Evolutionary conservation across 208 protist species (phyloP).

Genomic region (Trypanosoma rangeli): DNA sequence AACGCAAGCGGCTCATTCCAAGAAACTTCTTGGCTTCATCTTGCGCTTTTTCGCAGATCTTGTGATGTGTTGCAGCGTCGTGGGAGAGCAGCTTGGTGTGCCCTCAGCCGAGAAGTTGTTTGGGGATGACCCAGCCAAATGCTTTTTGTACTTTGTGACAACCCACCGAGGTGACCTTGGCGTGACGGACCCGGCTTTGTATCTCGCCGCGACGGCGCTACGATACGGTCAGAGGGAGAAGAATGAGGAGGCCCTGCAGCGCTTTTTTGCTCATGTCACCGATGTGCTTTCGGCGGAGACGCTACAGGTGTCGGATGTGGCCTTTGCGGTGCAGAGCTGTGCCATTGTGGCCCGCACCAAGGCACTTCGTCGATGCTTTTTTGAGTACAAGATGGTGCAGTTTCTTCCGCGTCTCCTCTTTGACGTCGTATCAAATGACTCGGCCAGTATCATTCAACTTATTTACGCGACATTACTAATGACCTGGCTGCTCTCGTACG

Average conservation of each 20-base stretch:
- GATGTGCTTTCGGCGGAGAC: conserved; percentile 55
- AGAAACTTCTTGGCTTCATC: conserved; percentile 58
- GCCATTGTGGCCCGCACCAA: conserved; percentile 77
- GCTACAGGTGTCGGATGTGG: conserved; percentile 57
- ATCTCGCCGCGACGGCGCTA: conserved; percentile 66
- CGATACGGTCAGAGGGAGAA: conserved; percentile 56
- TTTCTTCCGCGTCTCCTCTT: conserved; percentile 81
- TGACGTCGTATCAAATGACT: conserved; percentile 75
- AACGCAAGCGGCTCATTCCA: conserved; percentile 37
- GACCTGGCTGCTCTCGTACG: conserved; percentile 83
- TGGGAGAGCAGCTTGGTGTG: conserved; percentile 60
- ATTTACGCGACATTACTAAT: conserved; percentile 85
- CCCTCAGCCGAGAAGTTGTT: conserved; percentile 41
- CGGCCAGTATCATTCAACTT: conserved; percentile 78
- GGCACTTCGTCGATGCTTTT: conserved; percentile 69
- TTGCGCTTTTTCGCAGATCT: conserved; percentile 84
- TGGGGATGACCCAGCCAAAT: conserved; percentile 44
- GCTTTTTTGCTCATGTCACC: conserved; percentile 61
- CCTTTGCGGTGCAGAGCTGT: conserved; percentile 79
- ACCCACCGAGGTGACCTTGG: conserved; percentile 43
- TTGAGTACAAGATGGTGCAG: conserved; percentile 55
- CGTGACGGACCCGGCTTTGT: conserved; percentile 72
- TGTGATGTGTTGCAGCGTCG: conserved; percentile 33
- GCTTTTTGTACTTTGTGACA: conserved; percentile 52
- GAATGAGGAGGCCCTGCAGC: conserved; percentile 46